Evolutionary conservation across 805 yeast species (phyloP), one percentile per base, ranked within the genome.

Genomic region (Pichia pseudocactophila): DNA sequence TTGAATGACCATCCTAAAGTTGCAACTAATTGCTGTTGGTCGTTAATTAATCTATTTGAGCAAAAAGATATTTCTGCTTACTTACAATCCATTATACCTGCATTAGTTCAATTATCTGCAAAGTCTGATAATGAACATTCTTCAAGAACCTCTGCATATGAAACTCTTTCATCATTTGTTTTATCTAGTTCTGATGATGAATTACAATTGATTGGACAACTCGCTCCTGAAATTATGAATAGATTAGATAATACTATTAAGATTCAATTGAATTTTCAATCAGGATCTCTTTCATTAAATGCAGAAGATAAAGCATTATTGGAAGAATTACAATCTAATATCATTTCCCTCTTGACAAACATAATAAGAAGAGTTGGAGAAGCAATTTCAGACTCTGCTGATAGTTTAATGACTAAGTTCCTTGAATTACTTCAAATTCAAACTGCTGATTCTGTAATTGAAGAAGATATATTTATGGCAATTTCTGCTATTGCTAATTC

Each of bases 11-110:
- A 87, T 60, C 87, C 97, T 30, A 86, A 84, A 63, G 95, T 92
- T 28, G 76, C 89, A 3, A 87, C 96, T n/a, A 92, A 92, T 68
- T 87, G 96, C 65, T 87, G 97, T 63, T 92, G 98, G 98, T 80
- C 97, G 6, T 70, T 92, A 48, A 92, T 92, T 64, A 92, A 92
- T 62, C 70, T 92, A 50, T 74, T 85, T 22, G 97, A 90, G 63
- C 96, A 88, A 64, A 76, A 84, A 27, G 71, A 78, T 19, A 71
- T 92, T 66, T 82, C 95, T 22, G 80, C 71, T 47, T 90, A 77
- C 61, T 88, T 86, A 57, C 71, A 70, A 19, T 66, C 69, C 13
- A 65, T 92, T 41, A 76, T 87, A 18, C 88, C 87, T 32, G 74
- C 79, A 2, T 70, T 90, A 53, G 55, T 88, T 33, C 71, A 74